A percentile compares a stretch with the other conserved stretches of the same genome.
Evolutionary conservation across 345 rosid species (phyloP).

Genomic region (Murraya paniculata): DNA sequence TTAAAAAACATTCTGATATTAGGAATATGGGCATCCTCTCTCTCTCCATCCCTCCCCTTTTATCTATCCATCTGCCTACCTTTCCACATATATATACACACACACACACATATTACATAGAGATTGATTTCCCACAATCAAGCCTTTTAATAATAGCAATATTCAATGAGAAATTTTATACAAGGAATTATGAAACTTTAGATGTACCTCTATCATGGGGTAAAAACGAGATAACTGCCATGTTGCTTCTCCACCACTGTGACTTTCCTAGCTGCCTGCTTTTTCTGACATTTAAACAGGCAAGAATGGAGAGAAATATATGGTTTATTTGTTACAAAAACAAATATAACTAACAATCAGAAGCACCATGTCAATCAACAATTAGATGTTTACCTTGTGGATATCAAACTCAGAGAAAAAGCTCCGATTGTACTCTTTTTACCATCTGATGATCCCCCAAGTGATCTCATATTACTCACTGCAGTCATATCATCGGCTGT

Average conservation of each 20-base stretch:
- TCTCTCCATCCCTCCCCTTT: too few relatives aligned
- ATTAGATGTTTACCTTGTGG: conserved; percentile 56
- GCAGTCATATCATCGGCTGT: conserved; percentile 84
- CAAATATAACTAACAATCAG: conserved; percentile 6
- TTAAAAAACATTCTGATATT: too few relatives aligned
- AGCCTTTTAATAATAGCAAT: neutral
- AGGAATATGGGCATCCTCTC: too few relatives aligned
- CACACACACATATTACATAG: too few relatives aligned
- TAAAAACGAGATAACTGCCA: conserved; percentile 93
- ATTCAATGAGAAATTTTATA: neutral
- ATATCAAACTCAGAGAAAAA: conserved; percentile 86
- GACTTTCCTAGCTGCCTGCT: conserved; percentile 80
- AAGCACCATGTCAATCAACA: conserved; percentile 12
- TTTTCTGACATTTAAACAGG: conserved; percentile 56
- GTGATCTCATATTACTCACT: conserved; percentile 86
- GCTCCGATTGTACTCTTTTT: conserved; percentile 60
- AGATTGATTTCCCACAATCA: neutral
- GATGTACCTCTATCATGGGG: conserved; percentile 82
- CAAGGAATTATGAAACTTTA: neutral
- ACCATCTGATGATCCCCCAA: conserved; percentile 58
- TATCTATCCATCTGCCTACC: neutral
- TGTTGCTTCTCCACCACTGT: conserved; percentile 58
- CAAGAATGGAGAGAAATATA: neutral
- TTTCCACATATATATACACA: too few relatives aligned
- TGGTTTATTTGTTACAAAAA: conserved; percentile 9